A percentile compares a stretch with the other conserved stretches of the same genome.
These are phyloP conservation scores for Metschnikowia corniflorae DNA, from an alignment of 805 yeast genomes.

Conservation along the genomic window DNA sequence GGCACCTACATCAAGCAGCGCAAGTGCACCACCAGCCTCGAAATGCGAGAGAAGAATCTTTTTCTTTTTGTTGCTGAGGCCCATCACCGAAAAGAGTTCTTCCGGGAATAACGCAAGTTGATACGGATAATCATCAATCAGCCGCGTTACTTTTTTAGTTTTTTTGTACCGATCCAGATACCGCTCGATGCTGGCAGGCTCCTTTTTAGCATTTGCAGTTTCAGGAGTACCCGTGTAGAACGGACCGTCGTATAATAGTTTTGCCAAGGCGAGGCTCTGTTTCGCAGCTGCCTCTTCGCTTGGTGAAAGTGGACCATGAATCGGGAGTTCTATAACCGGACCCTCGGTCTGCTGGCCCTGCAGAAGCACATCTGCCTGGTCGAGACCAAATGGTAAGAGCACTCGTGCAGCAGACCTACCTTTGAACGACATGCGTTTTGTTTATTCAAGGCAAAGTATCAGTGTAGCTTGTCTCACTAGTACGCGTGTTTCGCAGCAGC, in stretches of 20 bases:
- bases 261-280: slow-evolving; percentile 52
- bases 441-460: too few species aligned
- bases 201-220: slow-evolving; percentile 22
- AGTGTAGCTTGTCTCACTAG: too few species aligned
- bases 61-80: slow-evolving; percentile 52
- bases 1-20: slow-evolving; percentile 27
- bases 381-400: slow-evolving; percentile 69
- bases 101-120: slow-evolving; percentile 67
- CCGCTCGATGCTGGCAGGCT: slow-evolving; percentile 68
- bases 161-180: slow-evolving; percentile 78
- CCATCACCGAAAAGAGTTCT: slow-evolving; percentile 73
- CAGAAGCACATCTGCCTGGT: slow-evolving; percentile 53
- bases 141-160: slow-evolving; percentile 63
- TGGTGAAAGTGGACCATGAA: slow-evolving; percentile 54
- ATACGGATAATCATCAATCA: slow-evolving; percentile 77
- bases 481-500: too few species aligned
- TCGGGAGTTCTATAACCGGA: slow-evolving; percentile 54
- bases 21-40: slow-evolving; percentile 37
- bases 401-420: slow-evolving; percentile 43
- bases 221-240: slow-evolving; percentile 58
- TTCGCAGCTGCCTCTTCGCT: slow-evolving; percentile 51
- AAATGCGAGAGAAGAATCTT: slow-evolving; percentile 43
- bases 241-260: slow-evolving; percentile 59
- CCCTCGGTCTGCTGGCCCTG: slow-evolving; percentile 35
- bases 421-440: slow-evolving; percentile 55